Evolutionary conservation across 2,329 filamentous ascomycete genomes (phyloP), one percentile per base, ranked within the genome.

Genomic region (Cucurbitaria berberidis): DNA sequence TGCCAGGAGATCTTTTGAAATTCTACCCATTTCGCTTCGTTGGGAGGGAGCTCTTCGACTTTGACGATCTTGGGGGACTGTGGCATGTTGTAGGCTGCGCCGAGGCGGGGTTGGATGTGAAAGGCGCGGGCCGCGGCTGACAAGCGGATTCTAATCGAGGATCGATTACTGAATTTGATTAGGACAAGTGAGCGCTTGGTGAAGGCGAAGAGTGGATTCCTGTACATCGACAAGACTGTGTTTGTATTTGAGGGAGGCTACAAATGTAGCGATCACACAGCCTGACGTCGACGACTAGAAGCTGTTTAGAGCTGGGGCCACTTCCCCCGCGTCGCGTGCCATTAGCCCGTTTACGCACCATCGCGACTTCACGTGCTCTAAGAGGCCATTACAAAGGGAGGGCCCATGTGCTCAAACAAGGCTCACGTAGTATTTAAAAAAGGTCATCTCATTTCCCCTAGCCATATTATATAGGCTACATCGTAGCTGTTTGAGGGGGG

Each of bases 21-120:
- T 41, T 82, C 79, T 29, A 84, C 75, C 83, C 83, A 86, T 70
- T 80, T 83, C 0, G 83, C 80, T 52, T 85, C 78, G n/a, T 72
- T 67, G 16, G 78, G 74, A 48, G 78, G 74, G 15, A 86, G 77
- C 26, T 82, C 77, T 11, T 80, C 75, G 48, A 83, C 64, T 18
- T 66, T 59, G 32, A 61, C 61, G 39, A 75, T 65, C 50, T 71
- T 69, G 15, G 72, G 62, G 15, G 57, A 45, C 49, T 61, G 55
- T 7, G 70, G 66, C 70, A 73, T 74, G 55, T 70, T 67, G 67
- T 68, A 69, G 49, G 68, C 66, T 49, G 67, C 60, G 24, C 5
- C 32, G 41, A 48, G 48, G 38, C 29, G 53, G 18, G 36, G 40
- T 7, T 39, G 24, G n/a, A 35, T 55, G 53, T 62, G 57, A 35